Evolutionary conservation across 176 grass and related monocot genomes (phyloP).

Genomic region (Ensete ventricosum): DNA sequence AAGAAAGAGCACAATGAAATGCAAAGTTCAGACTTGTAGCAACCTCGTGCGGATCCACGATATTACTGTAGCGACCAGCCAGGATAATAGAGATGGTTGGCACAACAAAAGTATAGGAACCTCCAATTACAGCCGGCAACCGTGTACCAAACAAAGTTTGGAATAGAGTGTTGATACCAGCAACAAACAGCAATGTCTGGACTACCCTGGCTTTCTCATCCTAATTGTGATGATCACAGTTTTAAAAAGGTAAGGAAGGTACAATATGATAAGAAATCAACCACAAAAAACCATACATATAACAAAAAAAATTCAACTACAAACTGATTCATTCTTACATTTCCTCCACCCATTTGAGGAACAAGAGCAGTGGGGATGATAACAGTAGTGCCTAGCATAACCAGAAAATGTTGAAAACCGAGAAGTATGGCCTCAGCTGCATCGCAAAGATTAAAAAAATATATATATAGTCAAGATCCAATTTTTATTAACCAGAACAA

Average conservation of each 20-base stretch:
- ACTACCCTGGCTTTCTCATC: constrained; percentile 92
- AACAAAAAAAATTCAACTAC: background rate
- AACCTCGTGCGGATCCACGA: constrained; percentile 65
- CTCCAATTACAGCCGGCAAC: constrained; percentile 84
- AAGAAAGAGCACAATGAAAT: constrained; percentile 4
- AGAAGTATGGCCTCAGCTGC: constrained; percentile 95
- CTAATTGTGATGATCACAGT: constrained; percentile 26
- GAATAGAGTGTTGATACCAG: constrained; percentile 85
- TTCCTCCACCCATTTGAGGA: constrained; percentile 98
- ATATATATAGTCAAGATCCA: background rate
- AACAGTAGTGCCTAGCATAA: constrained; percentile 94
- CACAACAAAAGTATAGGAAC: constrained; percentile 85
- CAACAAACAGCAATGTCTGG: constrained; percentile 83
- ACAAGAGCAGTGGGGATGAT: constrained; percentile 98
- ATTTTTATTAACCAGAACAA: background rate
- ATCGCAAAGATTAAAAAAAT: constrained; percentile 16
- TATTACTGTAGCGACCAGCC: constrained; percentile 73
- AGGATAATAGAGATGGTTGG: constrained; percentile 94
- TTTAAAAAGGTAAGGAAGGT: background rate
- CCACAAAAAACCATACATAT: background rate
- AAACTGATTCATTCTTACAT: constrained; percentile 42
- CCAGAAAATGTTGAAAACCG: constrained; percentile 96
- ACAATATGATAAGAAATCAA: background rate
- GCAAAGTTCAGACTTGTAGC: constrained; percentile 16
- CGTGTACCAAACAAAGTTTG: constrained; percentile 94